Base-by-base conservation (phyloP, 345 rosid species). In the Salix exigua region DNA sequence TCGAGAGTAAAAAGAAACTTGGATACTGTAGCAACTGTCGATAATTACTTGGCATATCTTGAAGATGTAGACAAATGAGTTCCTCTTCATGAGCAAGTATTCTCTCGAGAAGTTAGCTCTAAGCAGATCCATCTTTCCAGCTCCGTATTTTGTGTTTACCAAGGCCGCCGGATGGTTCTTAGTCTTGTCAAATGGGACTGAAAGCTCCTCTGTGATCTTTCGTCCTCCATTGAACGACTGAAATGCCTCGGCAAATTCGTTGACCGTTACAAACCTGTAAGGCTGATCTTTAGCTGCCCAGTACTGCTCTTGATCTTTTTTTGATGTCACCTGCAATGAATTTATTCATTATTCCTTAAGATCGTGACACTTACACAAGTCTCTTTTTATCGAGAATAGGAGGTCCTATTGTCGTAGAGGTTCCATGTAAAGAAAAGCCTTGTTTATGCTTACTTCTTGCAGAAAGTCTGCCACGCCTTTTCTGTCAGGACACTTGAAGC, bases 281-380 rank as follows among this genome's bases (percentile, higher is more conserved):
- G 88, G 90, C 48, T 81, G 72, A 12, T 87, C 86, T 82, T 38
- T 75, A 37, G 65, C 72, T 46, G 77, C 87, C 95, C 95, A 85
- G 69, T 92, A 92, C 80, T 89, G 93, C 58, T 77, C 72, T 71
- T 92, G 95, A 79, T 92, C 97, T 71, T 92, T 92, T 75, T 33
- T 89, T 1, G 97, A 92, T 30, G 94, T 89, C 77, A 92, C 91
- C 95, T 93, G 78, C 74, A 67, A 77, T 13, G 48, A 58, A 73
- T 21, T 67, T 55, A 51, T 37, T 8, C 58, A 74, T 37, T 8
- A 40, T 61, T 42, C 23, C n/a, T 10, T 13, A 68, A 67, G 37
- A 18, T 58, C 23, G 31, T 35, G 35, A 58, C 16, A 58, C 37
- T 42, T 67, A 13, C 37, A 21, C 9, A n/a, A 37, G 25, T 31